Conservation (phyloP, 768 basidiomycete species). For the Mycena alexandri region DNA sequence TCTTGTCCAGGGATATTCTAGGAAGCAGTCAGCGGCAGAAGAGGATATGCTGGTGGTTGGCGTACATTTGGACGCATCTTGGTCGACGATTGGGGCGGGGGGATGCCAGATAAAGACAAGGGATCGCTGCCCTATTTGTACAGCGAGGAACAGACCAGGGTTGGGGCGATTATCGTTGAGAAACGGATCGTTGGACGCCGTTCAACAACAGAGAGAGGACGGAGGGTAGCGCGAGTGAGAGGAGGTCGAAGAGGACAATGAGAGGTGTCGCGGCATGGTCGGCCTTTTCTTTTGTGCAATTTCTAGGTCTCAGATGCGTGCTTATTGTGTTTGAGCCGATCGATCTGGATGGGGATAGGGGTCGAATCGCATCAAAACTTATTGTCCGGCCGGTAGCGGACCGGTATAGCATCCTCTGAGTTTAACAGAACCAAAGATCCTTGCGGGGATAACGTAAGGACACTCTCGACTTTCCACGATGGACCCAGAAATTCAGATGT, state of each 20-base stretch:
- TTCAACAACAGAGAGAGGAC: not conserved
- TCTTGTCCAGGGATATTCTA: slow-evolving; percentile 40
- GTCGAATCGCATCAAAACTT: too few species aligned
- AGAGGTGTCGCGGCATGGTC: slow-evolving; percentile 23
- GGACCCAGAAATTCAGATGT: too few species aligned
- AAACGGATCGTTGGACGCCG: not conserved
- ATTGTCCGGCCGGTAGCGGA: too few species aligned
- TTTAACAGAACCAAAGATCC: too few species aligned
- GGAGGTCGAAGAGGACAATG: not conserved
- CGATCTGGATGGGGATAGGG: too few species aligned
- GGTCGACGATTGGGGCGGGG: not conserved
- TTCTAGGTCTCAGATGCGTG: not conserved
- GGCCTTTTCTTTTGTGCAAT: slow-evolving; percentile 3
- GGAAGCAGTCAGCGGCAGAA: slow-evolving; percentile 4
- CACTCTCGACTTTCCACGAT: too few species aligned
- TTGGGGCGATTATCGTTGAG: slow-evolving; percentile 2
- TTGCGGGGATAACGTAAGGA: too few species aligned
- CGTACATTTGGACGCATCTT: slow-evolving; percentile 28
- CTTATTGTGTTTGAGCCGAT: too few species aligned
- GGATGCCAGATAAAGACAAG: not conserved
- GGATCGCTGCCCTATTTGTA: not conserved
- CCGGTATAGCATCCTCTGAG: too few species aligned
- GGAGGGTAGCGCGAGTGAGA: slow-evolving; percentile 16
- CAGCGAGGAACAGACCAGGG: slow-evolving; percentile 9
- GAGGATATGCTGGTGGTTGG: not conserved